These are phyloP conservation scores for Lepidium didymum DNA, from an alignment of 345 rosid genomes.

Conservation along the genomic window DNA sequence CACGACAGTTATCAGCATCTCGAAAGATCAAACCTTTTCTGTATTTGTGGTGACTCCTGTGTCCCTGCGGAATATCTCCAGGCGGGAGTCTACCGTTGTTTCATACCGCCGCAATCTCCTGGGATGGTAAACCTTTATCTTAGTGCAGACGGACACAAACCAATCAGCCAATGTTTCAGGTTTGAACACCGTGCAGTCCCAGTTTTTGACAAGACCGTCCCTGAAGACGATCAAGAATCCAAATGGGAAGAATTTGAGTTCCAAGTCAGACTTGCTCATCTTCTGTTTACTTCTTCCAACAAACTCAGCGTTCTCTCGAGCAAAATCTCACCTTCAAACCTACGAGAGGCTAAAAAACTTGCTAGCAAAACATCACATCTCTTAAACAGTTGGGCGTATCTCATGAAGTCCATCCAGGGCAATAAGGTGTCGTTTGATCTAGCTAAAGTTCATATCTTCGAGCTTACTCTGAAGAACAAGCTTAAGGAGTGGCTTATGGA, in stretches of 20 bases:
- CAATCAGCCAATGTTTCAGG: slow-evolving; percentile 67
- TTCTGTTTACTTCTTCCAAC: slow-evolving; percentile 67
- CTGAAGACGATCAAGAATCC: slow-evolving; percentile 38
- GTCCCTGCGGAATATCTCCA: slow-evolving; percentile 60
- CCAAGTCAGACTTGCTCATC: slow-evolving; percentile 70
- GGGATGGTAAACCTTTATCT: slow-evolving; percentile 58
- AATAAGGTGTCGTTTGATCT: slow-evolving; percentile 38
- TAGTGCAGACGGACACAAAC: slow-evolving; percentile 71
- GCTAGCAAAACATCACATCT: slow-evolving; percentile 41
- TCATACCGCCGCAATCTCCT: slow-evolving; percentile 55
- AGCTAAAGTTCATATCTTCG: slow-evolving; percentile 63
- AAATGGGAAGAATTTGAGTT: slow-evolving; percentile 65
- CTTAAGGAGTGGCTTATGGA: slow-evolving; percentile 87
- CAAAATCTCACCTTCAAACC: slow-evolving; percentile 39
- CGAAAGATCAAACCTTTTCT: slow-evolving; percentile 50
- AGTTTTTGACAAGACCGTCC: slow-evolving; percentile 25
- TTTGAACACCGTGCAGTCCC: slow-evolving; percentile 61
- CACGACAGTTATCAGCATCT: slow-evolving; percentile 47
- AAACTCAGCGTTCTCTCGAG: slow-evolving; percentile 46
- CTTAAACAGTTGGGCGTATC: slow-evolving; percentile 58
- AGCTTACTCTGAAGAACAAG: slow-evolving; percentile 63
- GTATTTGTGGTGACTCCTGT: slow-evolving; percentile 64
- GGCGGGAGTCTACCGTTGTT: slow-evolving; percentile 81
- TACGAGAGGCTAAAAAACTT: slow-evolving; percentile 65
- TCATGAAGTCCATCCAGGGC: slow-evolving; percentile 54